These are phyloP conservation scores for Citrullus mucosospermus DNA, from an alignment of 306 rosid genomes.

Conservation along the genomic window DNA sequence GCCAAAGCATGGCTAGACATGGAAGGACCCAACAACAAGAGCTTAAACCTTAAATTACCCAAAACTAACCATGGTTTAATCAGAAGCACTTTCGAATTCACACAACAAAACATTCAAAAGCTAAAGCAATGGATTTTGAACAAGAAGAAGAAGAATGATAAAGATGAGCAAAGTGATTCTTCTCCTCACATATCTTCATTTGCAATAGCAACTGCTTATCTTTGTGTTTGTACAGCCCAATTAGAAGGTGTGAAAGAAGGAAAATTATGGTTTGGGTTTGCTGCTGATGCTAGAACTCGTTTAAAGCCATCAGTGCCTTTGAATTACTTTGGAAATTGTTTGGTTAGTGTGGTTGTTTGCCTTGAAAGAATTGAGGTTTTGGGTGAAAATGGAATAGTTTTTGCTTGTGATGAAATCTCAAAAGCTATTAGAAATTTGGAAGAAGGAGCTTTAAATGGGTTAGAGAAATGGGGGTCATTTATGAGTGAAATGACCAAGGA, in stretches of 20 bases:
- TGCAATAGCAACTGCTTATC: not conserved
- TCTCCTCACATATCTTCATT: not conserved
- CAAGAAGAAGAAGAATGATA: not conserved
- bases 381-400: slow-evolving; percentile 15
- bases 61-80: not conserved
- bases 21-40: slow-evolving; percentile 31
- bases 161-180: not conserved
- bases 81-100: not conserved
- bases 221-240: not conserved
- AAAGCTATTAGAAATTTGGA: slow-evolving; percentile 10
- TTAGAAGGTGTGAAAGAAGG: not conserved
- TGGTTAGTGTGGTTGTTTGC: not conserved
- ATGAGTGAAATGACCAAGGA: not conserved
- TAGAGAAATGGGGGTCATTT: not conserved
- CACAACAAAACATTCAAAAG: not conserved
- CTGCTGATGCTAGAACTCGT: not conserved
- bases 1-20: slow-evolving; percentile 19
- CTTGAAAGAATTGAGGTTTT: not conserved
- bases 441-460: not conserved
- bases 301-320: not conserved
- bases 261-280: not conserved
- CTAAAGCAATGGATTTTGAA: not conserved
- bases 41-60: slow-evolving; percentile 11
- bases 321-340: not conserved
- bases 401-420: slow-evolving; percentile 11